A percentile compares a stretch with the other conserved stretches of the same genome.
Conservation (phyloP, 1,284 basidiomycete species). For the Tetrapyrgos nigripes region DNA sequence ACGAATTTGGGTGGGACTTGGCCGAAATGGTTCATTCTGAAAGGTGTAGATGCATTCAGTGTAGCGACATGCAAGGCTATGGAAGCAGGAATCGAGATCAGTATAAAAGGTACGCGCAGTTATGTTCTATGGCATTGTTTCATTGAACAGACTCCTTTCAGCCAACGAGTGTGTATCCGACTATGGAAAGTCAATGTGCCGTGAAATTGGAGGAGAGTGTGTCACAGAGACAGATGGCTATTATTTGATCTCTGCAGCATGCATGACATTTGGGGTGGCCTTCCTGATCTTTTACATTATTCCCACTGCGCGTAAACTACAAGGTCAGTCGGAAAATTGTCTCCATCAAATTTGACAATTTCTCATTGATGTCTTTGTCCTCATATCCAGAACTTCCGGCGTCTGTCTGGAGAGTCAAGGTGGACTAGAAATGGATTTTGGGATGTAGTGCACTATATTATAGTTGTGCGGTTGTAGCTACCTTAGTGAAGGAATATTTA, state of each 20-base stretch:
- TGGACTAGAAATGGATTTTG: constrained; percentile 34
- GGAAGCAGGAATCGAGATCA: constrained; percentile 55
- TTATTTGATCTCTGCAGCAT: constrained; percentile 85
- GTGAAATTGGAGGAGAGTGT: constrained; percentile 81
- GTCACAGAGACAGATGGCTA: constrained; percentile 91
- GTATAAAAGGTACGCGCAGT: constrained; percentile 60
- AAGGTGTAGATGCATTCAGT: constrained; percentile 90
- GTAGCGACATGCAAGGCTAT: constrained; percentile 82
- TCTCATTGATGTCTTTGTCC: constrained; percentile 14
- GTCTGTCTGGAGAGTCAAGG: constrained; percentile 66
- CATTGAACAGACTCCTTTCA: constrained; percentile 31
- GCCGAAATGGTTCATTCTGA: constrained; percentile 93
- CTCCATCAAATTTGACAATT: constrained; percentile 2
- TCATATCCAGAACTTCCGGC: constrained; percentile 61
- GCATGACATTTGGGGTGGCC: constrained; percentile 76
- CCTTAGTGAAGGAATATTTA: not conserved
- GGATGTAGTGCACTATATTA: constrained; percentile 1
- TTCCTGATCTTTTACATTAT: constrained; percentile 82
- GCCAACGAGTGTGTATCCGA: constrained; percentile 91
- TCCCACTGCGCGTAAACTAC: constrained; percentile 85
- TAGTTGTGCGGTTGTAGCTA: not conserved
- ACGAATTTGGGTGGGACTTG: constrained; percentile 98
- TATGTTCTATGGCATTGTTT: not conserved
- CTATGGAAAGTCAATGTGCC: constrained; percentile 83
- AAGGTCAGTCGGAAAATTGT: constrained; percentile 79